These are phyloP conservation scores for Stachybotrys chartarum DNA, from an alignment of 2,329 filamentous ascomycete genomes.

Conservation along the genomic window DNA sequence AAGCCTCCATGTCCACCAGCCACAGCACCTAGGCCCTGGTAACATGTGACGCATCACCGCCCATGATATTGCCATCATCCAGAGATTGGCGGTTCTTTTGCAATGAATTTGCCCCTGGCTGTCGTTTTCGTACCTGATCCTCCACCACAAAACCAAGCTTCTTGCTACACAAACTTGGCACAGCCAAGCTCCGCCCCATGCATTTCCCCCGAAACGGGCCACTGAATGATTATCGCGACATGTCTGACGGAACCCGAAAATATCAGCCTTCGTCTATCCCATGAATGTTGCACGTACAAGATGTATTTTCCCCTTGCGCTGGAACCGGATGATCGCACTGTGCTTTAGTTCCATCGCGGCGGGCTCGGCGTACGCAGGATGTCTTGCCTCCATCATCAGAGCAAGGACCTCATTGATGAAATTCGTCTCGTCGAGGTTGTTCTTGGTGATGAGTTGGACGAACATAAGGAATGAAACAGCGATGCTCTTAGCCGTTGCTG, in stretches of 20 bases:
- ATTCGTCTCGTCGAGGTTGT: conserved; percentile 77
- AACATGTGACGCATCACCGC: background rate
- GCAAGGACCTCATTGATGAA: conserved; percentile 71
- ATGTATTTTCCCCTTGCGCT: conserved; percentile 78
- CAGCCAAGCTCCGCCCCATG: background rate
- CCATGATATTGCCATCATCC: background rate
- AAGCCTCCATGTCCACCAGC: background rate
- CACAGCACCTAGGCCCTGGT: background rate
- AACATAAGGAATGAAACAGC: conserved; percentile 77
- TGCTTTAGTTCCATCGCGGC: conserved; percentile 66
- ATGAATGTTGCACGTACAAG: conserved; percentile 51
- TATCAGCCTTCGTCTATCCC: conserved; percentile 33
- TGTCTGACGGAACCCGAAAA: conserved; percentile 24
- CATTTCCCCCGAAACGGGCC: too few relatives aligned
- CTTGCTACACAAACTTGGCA: background rate
- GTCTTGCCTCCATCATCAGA: conserved; percentile 60
- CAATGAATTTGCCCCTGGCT: too few relatives aligned
- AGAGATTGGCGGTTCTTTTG: too few relatives aligned
- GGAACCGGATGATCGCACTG: conserved; percentile 82
- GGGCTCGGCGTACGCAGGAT: conserved; percentile 65
- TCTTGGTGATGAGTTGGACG: conserved; percentile 82
- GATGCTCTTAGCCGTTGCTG: conserved; percentile 61
- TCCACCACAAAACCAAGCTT: too few relatives aligned
- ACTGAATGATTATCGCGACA: background rate
- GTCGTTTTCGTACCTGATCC: too few relatives aligned